These are phyloP conservation scores for Paspalum notatum DNA, from an alignment of 176 grass and related monocot genomes.

Conservation along the genomic window DNA sequence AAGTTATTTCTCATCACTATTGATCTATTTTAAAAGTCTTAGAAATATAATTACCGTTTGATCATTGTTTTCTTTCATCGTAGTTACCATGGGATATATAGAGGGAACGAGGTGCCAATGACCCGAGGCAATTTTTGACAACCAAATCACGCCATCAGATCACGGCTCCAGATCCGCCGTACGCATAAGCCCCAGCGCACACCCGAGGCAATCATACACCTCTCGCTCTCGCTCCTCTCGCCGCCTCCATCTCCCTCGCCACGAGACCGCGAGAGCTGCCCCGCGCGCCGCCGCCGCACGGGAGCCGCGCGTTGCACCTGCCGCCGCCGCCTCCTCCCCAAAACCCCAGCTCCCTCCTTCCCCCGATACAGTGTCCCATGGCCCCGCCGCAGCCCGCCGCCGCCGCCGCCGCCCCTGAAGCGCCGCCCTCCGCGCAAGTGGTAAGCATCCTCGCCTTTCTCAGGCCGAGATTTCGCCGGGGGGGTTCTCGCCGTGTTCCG, in stretches of 20 bases:
- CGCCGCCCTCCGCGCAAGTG: conserved; percentile 70
- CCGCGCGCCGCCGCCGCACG: conserved; percentile 19
- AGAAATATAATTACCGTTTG: no score
- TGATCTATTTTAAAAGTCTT: no score
- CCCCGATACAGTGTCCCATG: conserved; percentile 43
- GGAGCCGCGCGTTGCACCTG: conserved; percentile 13
- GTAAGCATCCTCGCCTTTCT: conserved; percentile 43
- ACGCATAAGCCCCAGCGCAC: background rate
- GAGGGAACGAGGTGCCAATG: no score
- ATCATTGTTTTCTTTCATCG: no score
- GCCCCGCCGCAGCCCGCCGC: conserved; percentile 48
- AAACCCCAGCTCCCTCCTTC: conserved; percentile 20
- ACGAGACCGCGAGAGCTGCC: background rate
- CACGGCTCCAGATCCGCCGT: conserved; percentile 16
- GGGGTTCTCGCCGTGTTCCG: background rate
- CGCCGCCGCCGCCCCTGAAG: conserved; percentile 12
- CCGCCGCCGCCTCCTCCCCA: conserved; percentile 6
- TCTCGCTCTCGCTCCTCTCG: background rate
- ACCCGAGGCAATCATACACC: background rate
- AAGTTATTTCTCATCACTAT: no score
- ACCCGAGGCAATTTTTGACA: no score
- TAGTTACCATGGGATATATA: no score
- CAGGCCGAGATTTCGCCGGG: background rate
- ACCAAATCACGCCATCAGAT: background rate
- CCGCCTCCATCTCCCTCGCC: background rate